These are phyloP conservation scores for Lyophyllum atratum DNA, from an alignment of 768 basidiomycete species.

Conservation along the genomic window DNA sequence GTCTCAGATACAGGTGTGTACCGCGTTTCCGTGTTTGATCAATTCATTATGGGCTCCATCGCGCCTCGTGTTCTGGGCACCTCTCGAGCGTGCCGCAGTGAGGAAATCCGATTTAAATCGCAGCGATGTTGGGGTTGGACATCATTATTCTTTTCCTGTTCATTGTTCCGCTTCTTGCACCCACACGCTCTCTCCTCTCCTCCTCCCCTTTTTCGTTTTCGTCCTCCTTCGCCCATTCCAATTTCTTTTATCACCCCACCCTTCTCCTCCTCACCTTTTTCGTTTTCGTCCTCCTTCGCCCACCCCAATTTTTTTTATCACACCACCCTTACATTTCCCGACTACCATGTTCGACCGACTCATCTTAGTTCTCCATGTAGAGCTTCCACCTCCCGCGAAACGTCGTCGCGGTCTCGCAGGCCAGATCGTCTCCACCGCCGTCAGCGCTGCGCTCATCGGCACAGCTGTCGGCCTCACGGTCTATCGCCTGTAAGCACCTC, in stretches of 20 bases:
- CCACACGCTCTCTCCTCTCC: too few species aligned
- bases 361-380: conserved; percentile 59
- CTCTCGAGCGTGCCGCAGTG: conserved; percentile 10
- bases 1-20: conserved; percentile 21
- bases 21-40: conserved; percentile 4
- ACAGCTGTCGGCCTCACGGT: conserved; percentile 86
- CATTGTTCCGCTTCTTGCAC: too few species aligned
- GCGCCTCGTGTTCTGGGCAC: conserved; percentile 7
- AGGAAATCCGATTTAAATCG: conserved; percentile 6
- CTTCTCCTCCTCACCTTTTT: conserved; percentile 12
- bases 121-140: too few species aligned
- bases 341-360: conserved; percentile 33
- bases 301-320: conserved; percentile 13
- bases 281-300: conserved; percentile 13
- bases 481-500: conserved; percentile 72
- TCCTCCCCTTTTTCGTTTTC: too few species aligned
- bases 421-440: conserved; percentile 79
- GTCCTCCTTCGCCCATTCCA: too few species aligned
- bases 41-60: not conserved
- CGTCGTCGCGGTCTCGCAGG: conserved; percentile 81
- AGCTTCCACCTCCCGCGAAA: conserved; percentile 74
- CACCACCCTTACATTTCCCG: not conserved
- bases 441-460: conserved; percentile 84
- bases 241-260: not conserved
- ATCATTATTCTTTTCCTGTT: too few species aligned